These are phyloP conservation scores for Hyaloperonospora arabidopsidis DNA, from an alignment of 352 stramenopile species.

Conservation along the genomic window DNA sequence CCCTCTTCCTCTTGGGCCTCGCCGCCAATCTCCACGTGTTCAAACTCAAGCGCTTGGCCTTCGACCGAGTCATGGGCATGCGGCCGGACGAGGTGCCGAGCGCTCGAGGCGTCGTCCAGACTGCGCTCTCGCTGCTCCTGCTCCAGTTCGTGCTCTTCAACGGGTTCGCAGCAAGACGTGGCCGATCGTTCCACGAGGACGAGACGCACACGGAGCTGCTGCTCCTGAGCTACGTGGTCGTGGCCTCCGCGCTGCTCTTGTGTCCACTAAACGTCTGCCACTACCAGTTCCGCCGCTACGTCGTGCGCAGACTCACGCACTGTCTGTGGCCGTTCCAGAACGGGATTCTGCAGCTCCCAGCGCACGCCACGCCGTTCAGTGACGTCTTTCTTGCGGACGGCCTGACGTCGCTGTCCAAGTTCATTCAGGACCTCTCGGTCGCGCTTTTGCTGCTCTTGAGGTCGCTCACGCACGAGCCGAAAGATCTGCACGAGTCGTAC, in stretches of 20 bases:
- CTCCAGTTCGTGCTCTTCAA: conserved; percentile 56
- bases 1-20: conserved; percentile 54
- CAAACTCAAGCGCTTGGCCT: conserved; percentile 39
- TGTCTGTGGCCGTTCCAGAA: conserved; percentile 68
- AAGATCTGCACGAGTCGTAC: conserved; percentile 45
- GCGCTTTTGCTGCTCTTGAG: conserved; percentile 55
- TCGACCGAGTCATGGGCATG: conserved; percentile 69
- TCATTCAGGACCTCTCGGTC: conserved; percentile 62
- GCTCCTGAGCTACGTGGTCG: conserved; percentile 52
- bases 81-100: conserved; percentile 53
- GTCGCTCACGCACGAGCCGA: conserved; percentile 40
- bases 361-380: conserved; percentile 56
- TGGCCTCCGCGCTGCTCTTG: conserved; percentile 38
- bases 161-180: conserved; percentile 32
- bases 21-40: conserved; percentile 63
- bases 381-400: conserved; percentile 78
- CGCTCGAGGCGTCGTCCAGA: conserved; percentile 32
- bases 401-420: conserved; percentile 80
- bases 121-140: conserved; percentile 25
- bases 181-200: conserved; percentile 39
- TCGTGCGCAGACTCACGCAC: conserved; percentile 39
- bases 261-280: conserved; percentile 65
- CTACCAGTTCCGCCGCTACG: conserved; percentile 56
- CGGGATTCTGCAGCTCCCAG: conserved; percentile 43
- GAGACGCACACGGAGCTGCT: conserved; percentile 62